A percentile compares a stretch with the other conserved stretches of the same genome.
Conservation (phyloP, 176 grass and related monocot genomes). For the Ensete glaucum region DNA sequence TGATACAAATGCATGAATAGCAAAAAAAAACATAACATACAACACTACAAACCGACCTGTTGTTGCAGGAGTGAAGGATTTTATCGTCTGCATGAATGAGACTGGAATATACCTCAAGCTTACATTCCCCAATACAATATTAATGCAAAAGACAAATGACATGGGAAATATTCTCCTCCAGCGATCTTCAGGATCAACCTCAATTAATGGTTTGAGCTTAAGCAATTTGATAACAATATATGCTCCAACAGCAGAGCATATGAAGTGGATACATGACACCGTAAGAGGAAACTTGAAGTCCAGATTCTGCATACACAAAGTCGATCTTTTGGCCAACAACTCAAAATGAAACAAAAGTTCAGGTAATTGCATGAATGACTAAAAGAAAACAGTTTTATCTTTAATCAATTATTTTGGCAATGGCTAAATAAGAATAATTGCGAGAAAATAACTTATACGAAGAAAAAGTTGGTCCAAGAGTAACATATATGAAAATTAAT, state of each 20-base stretch:
- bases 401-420: neutral
- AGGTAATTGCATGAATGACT: neutral
- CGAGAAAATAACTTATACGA: neutral
- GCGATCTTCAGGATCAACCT: slow-evolving; percentile 65
- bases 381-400: neutral
- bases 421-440: neutral
- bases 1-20: neutral
- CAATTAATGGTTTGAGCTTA: slow-evolving; percentile 72
- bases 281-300: slow-evolving; percentile 98
- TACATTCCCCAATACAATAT: slow-evolving; percentile 89
- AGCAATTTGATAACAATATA: slow-evolving; percentile 67
- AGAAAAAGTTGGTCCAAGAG: neutral
- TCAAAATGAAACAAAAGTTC: neutral
- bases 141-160: slow-evolving; percentile 99
- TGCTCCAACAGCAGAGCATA: slow-evolving; percentile 90
- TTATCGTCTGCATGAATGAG: slow-evolving; percentile 97
- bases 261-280: slow-evolving; percentile 93
- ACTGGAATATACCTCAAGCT: slow-evolving; percentile 96
- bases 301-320: slow-evolving; percentile 47
- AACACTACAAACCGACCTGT: slow-evolving; percentile 38
- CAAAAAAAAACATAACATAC: neutral
- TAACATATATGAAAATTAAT: too few species aligned
- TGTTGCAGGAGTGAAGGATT: slow-evolving; percentile 98
- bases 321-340: neutral
- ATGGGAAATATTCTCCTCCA: slow-evolving; percentile 99